These are phyloP conservation scores for Phytophthora pinifolia DNA, from an alignment of 352 stramenopile species.

Conservation along the genomic window DNA sequence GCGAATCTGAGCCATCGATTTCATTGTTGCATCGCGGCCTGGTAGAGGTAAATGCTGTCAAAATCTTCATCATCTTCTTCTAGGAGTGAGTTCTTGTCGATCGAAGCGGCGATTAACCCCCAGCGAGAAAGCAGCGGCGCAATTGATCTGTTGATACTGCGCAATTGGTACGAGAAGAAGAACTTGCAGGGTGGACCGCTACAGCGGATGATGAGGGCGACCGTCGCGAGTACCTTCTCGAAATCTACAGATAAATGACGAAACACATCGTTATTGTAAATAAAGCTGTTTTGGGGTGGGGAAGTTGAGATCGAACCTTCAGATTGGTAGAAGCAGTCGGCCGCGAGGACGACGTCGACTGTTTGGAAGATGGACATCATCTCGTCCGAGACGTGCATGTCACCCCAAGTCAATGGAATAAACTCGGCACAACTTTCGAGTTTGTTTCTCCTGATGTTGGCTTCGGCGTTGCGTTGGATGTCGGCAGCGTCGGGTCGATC, in stretches of 20 bases:
- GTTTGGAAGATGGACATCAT: slow-evolving; percentile 30
- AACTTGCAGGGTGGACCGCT: slow-evolving; percentile 39
- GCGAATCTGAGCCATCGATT: slow-evolving; percentile 68
- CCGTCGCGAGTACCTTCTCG: slow-evolving; percentile 65
- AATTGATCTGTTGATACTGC: slow-evolving; percentile 64
- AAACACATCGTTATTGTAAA: not conserved
- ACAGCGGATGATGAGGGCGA: slow-evolving; percentile 62
- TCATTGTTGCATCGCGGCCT: slow-evolving; percentile 30
- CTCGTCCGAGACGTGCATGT: slow-evolving; percentile 31
- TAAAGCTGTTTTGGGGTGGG: too few relatives aligned
- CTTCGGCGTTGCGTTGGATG: slow-evolving; percentile 48
- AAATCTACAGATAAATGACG: slow-evolving; percentile 44
- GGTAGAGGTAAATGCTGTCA: slow-evolving; percentile 63
- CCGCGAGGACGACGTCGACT: slow-evolving; percentile 54
- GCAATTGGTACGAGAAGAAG: slow-evolving; percentile 67
- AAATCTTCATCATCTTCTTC: slow-evolving; percentile 23
- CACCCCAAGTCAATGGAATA: slow-evolving; percentile 52
- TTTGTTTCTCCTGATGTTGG: slow-evolving; percentile 54
- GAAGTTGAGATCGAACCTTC: slow-evolving; percentile 32
- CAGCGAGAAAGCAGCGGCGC: slow-evolving; percentile 54
- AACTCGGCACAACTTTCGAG: slow-evolving; percentile 37
- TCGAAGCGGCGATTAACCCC: slow-evolving; percentile 33
- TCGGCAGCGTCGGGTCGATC: slow-evolving; percentile 51
- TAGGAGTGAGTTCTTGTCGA: slow-evolving; percentile 41
- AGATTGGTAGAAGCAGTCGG: slow-evolving; percentile 74